These are phyloP conservation scores for Lolium perenne DNA, from an alignment of 176 grass and related monocot species.

Conservation along the genomic window DNA sequence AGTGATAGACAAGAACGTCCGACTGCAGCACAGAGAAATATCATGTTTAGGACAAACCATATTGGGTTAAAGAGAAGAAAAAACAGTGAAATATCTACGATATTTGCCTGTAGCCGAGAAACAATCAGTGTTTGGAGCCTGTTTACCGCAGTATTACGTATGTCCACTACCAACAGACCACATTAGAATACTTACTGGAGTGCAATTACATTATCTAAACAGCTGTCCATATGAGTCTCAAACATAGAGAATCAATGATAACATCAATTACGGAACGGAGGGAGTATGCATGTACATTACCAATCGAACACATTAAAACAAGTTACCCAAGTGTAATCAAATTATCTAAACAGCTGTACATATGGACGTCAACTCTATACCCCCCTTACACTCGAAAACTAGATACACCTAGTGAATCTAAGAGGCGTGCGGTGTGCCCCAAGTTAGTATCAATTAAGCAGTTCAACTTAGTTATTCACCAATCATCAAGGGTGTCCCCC, in stretches of 20 bases:
- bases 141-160: not conserved
- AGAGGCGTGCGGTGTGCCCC: not conserved
- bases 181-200: not conserved
- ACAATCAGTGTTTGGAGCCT: not conserved
- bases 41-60: constrained; percentile 30
- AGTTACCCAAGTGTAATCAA: not conserved
- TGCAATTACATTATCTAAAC: not conserved
- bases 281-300: not conserved
- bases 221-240: not conserved
- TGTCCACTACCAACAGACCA: not conserved
- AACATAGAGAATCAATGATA: not conserved
- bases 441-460: not conserved
- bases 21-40: constrained; percentile 53
- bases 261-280: not conserved
- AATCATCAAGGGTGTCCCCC: not conserved
- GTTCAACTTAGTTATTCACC: not conserved
- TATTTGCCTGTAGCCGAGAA: not conserved
- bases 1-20: constrained; percentile 91
- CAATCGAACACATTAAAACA: not conserved
- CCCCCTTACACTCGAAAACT: not conserved
- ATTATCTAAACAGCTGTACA: not conserved
- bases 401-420: not conserved
- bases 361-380: not conserved
- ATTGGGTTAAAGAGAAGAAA: not conserved
- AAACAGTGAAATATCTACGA: not conserved